phyloP scores from a whole-genome alignment of 164 flowering plant genomes.

The Nelumbo lutea region DNA sequence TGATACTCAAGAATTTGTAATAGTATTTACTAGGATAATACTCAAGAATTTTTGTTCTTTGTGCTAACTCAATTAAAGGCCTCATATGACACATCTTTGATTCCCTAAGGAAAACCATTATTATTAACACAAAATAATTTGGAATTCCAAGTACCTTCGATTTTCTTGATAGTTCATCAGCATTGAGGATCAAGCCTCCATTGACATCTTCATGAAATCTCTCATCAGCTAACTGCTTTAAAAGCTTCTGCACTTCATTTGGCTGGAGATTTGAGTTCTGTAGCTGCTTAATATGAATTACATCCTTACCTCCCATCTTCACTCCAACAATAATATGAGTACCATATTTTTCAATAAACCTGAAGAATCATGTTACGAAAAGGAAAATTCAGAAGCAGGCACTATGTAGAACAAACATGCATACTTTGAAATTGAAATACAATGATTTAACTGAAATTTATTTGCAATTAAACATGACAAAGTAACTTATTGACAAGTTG shows the following conservation, averaged over 20 bases:
- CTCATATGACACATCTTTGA: no score
- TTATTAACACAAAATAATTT: no score
- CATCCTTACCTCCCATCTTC: slow-evolving; percentile 95
- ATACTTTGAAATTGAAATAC: background rate
- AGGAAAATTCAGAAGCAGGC: slow-evolving; percentile 1
- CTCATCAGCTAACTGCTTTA: slow-evolving; percentile 68
- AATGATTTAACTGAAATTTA: background rate
- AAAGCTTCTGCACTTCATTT: slow-evolving; percentile 55
- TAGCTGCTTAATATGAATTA: slow-evolving; percentile 67
- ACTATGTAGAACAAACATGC: background rate
- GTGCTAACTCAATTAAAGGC: no score
- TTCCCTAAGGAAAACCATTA: no score
- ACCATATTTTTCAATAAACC: slow-evolving; percentile 85
- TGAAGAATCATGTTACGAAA: slow-evolving; percentile 22
- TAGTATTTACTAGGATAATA: no score
- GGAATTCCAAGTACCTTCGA: slow-evolving; percentile 37
- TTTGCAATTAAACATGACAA: background rate
- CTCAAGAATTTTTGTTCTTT: no score
- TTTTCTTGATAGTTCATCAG: slow-evolving; percentile 33
- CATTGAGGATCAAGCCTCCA: slow-evolving; percentile 14
- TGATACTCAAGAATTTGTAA: no score
- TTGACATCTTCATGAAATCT: slow-evolving; percentile 46
- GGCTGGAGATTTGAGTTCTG: slow-evolving; percentile 54
- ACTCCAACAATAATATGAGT: slow-evolving; percentile 83
- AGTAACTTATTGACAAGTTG: background rate